A percentile compares a stretch with the other conserved stretches of the same genome.
Conservation (phyloP, 2,329 filamentous ascomycete genomes). For the Fusarium marasasianum region DNA sequence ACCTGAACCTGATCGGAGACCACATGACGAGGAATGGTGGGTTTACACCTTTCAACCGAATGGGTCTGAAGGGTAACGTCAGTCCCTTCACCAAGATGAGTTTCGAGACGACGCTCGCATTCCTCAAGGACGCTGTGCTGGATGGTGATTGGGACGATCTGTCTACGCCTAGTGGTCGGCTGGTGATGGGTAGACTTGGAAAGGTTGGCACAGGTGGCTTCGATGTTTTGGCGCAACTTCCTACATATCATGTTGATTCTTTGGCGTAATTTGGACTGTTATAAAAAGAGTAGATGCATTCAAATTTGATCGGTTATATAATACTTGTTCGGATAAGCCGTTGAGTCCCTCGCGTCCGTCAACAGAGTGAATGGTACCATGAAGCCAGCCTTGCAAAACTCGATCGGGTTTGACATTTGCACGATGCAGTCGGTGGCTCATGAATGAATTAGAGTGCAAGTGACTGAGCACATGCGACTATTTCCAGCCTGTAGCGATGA, state of each 20-base stretch:
- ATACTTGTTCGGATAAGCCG: not conserved
- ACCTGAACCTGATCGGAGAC: slow-evolving; percentile 95
- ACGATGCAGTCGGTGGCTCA: not conserved
- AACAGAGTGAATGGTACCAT: not conserved
- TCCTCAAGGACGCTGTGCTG: slow-evolving; percentile 90
- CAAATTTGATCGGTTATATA: slow-evolving; percentile 25
- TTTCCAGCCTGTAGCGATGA: not conserved
- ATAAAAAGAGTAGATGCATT: slow-evolving; percentile 34
- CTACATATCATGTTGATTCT: slow-evolving; percentile 57
- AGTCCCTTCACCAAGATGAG: slow-evolving; percentile 99
- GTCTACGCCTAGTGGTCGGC: slow-evolving; percentile 82
- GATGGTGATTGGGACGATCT: slow-evolving; percentile 92
- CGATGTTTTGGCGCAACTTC: slow-evolving; percentile 78
- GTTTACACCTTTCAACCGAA: slow-evolving; percentile 92
- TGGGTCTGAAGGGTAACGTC: slow-evolving; percentile 83
- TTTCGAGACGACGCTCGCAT: slow-evolving; percentile 96
- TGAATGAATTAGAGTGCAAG: not conserved
- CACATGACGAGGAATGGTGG: slow-evolving; percentile 95
- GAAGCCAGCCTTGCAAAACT: not conserved
- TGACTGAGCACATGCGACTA: not conserved
- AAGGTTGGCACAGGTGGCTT: slow-evolving; percentile 91
- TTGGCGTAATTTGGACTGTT: slow-evolving; percentile 40
- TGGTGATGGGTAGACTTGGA: slow-evolving; percentile 86
- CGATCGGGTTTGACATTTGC: not conserved
- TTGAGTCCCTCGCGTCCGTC: not conserved